Base-by-base conservation (phyloP, 441 rosid species). In the Hypseocharis bilobata region DNA sequence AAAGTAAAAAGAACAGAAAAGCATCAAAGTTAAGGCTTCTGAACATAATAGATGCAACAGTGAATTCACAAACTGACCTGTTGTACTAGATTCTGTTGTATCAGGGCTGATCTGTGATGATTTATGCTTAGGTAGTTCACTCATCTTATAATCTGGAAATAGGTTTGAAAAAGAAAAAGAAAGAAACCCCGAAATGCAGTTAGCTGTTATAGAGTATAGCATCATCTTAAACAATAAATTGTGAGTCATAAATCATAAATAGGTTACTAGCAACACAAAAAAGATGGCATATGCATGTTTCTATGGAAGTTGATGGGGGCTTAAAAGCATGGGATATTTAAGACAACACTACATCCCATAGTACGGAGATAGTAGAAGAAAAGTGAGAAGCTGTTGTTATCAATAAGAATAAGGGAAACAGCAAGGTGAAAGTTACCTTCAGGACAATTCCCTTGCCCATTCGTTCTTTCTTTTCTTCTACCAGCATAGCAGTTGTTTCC, bases 101-200 rank as follows among this genome's bases (percentile, higher is more conserved):
- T 74, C 74, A 10, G 76, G 67, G 75, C 60, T 62, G 25, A 71
- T 63, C 60, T 74, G 66, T 34, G 63, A 59, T 27, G 67, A 66
- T 62, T 72, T 81, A 63, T 83, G 75, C 72, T 73, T 84, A 32
- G 79, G 81, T 65, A 77, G 32, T 65, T 80, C 84, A 25, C 71
- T 80, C 78, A 64, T 84, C 79, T 80, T 80, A 65, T 85, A 84
- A 58, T 85, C 94, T 84, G 76, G 74, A 77, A 75, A 11, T 51
- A 14, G 55, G 64, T 26, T 27, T 26, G 25, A 6, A 3, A 54
- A 19, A 54, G 59, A 54, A 54, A 8, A 11, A 7, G 11, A 36
- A 4, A 30, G 6, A 20, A 8, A 54, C n/a, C n/a, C n/a, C n/a
- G n/a, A n/a, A n/a, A n/a, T n/a, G n/a, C 25, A 23, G 29, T 54